Evolutionary conservation across 805 yeast species (phyloP).

Genomic region (Blastobotrys mokoenaii): DNA sequence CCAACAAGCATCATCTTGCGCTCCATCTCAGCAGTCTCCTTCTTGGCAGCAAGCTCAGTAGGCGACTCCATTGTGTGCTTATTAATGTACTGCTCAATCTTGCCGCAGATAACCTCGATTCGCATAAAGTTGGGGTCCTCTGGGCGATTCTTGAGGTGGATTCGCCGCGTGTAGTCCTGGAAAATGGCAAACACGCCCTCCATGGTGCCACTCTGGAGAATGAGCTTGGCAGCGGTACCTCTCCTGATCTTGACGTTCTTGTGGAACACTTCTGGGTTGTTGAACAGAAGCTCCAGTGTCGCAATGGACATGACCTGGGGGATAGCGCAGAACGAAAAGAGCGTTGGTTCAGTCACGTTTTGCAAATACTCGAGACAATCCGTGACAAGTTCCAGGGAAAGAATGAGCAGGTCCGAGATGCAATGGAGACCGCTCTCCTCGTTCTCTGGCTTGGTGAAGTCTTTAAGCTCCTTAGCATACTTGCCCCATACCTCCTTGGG

Average conservation of each 20-base stretch:
- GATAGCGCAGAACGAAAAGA: conserved; percentile 88
- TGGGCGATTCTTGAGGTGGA: conserved; percentile 72
- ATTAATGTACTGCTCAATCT: conserved; percentile 83
- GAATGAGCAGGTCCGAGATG: conserved; percentile 69
- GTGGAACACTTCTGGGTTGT: conserved; percentile 65
- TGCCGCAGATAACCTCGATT: conserved; percentile 78
- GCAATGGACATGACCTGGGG: conserved; percentile 99
- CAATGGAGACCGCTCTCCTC: conserved; percentile 57
- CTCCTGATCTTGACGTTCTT: conserved; percentile 79
- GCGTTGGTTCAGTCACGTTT: conserved; percentile 67
- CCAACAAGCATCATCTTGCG: conserved; percentile 16
- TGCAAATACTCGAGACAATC: conserved; percentile 72
- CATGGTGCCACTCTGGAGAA: conserved; percentile 64
- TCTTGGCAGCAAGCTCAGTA: conserved; percentile 4
- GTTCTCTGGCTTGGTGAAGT: conserved; percentile 46
- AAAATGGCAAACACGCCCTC: conserved; percentile 72
- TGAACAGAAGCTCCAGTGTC: conserved; percentile 76
- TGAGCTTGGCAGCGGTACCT: conserved; percentile 74
- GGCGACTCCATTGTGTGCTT: conserved; percentile 16
- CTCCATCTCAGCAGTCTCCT: conserved; percentile 11
- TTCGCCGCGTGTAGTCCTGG: conserved; percentile 59
- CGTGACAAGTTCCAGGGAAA: conserved; percentile 68
- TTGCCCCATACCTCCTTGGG: conserved; percentile 90
- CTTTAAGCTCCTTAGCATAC: conserved; percentile 54
- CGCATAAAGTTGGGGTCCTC: conserved; percentile 79